Base-by-base conservation (phyloP, 2,329 filamentous ascomycete species). In the Geoglossum cookeanum region DNA sequence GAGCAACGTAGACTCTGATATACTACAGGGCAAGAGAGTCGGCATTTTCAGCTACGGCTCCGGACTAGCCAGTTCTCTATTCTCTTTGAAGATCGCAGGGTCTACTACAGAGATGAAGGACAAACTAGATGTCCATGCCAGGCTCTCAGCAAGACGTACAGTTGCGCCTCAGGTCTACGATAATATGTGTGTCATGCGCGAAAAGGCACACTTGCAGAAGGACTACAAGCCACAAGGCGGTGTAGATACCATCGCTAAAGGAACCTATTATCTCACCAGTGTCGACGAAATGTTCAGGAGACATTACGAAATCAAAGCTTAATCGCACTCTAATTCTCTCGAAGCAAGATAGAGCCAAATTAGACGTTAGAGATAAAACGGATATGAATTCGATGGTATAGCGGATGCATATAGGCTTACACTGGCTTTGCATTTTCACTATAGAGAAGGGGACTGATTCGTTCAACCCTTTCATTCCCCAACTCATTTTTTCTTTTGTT, bases 231-330 rank as follows among this genome's bases (percentile, higher is more conserved):
- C 87, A 60, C 70, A 76, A 65, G 87, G 87, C 58, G 80, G 80
- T 56, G 66, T 76, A 32, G 83, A 85, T 51, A 85, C 79, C 63
- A 78, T 92, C 58, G 68, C 69, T 60, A 71, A 78, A 59, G 83
- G 81, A 59, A 81, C 81, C 27, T 92, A 91, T 75, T 92, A 90
- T 74, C 77, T 92, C 59, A 80, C 80, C 67, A 81, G 83, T 69
- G 78, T 92, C 53, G 86, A 92, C 66, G 85, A 87, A 64, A 88
- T 88, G 85, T 92, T 87, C 82, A 83, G 85, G 74, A 80, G 87
- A 65, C 78, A 79, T 68, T 92, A 92, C 72, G 72, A 76, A 58
- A 68, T 90, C 73, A 86, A 90, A 78, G 82, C 78, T 69, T 90
- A 79, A 44, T 4, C 13, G 13, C 8, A 42, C 54, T 22, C 39